These are phyloP conservation scores for Nemania diffusa DNA, from an alignment of 2,329 filamentous ascomycete genomes.

Conservation along the genomic window DNA sequence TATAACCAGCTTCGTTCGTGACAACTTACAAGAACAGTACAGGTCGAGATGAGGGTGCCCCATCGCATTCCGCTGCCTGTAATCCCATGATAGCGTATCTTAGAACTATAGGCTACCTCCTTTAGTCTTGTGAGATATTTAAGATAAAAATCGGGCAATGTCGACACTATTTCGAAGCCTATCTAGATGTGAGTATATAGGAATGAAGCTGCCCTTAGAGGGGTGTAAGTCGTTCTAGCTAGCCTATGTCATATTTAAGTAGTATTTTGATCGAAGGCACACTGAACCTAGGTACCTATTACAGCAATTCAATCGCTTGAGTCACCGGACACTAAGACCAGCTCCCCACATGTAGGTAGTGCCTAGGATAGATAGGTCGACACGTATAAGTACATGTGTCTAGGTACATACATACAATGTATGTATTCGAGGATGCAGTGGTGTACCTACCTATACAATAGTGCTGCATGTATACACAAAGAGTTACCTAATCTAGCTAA, in stretches of 20 bases:
- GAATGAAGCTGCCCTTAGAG: background rate
- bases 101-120: background rate
- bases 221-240: constrained; percentile 10
- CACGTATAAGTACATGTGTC: no score
- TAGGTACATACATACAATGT: no score
- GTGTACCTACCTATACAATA: no score
- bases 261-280: background rate
- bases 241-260: background rate
- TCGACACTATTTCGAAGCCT: background rate
- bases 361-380: no score
- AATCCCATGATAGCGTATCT: constrained; percentile 43
- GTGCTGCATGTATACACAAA: no score
- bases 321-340: constrained; percentile 36
- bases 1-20: background rate
- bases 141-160: background rate
- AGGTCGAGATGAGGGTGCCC: constrained; percentile 42
- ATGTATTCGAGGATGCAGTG: no score
- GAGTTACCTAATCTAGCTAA: no score
- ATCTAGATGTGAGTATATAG: background rate
- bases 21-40: constrained; percentile 59
- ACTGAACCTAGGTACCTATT: background rate
- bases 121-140: background rate
- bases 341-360: no score
- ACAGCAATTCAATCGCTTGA: constrained; percentile 20
- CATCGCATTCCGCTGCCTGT: constrained; percentile 40